These are phyloP conservation scores for Kluyveromyces wickerhamii DNA, from an alignment of 805 yeast genomes.

Conservation along the genomic window DNA sequence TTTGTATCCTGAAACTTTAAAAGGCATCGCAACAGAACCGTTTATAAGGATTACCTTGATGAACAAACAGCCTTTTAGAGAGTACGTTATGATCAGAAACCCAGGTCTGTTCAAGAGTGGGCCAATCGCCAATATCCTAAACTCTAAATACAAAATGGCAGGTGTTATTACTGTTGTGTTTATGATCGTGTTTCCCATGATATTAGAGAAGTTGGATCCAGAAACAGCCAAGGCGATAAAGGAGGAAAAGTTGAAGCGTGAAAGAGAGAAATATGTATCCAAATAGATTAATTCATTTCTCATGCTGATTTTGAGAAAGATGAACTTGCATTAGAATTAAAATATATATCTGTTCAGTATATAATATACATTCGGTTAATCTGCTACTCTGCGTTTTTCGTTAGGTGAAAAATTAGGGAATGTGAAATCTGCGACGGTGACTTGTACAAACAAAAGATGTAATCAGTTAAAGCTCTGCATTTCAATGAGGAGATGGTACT, in stretches of 20 bases:
- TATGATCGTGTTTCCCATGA: constrained; percentile 26
- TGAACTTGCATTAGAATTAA: no score
- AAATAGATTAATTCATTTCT: no score
- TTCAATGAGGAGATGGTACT: neutral
- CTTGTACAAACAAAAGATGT: neutral
- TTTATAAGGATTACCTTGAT: constrained; percentile 20
- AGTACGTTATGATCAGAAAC: constrained; percentile 29
- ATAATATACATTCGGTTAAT: no score
- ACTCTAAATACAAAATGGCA: constrained; percentile 33
- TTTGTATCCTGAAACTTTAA: constrained; percentile 24
- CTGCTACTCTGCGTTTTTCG: no score
- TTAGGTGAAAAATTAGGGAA: constrained; percentile 2
- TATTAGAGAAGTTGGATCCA: constrained; percentile 36
- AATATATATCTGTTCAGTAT: no score
- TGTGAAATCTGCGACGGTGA: neutral
- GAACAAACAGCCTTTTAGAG: constrained; percentile 26
- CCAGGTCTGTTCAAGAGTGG: constrained; percentile 31
- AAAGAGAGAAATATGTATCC: constrained; percentile 19
- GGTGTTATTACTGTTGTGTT: constrained; percentile 24
- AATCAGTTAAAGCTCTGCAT: neutral
- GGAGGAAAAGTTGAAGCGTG: constrained; percentile 23
- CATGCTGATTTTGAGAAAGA: no score
- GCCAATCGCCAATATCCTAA: constrained; percentile 30
- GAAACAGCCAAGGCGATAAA: constrained; percentile 32
- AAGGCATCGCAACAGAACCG: constrained; percentile 15